Percentiles rank a stretch among this genome's conserved stretches.
Conservation (phyloP, 1,284 basidiomycete species). For the Ustilago crameri region DNA sequence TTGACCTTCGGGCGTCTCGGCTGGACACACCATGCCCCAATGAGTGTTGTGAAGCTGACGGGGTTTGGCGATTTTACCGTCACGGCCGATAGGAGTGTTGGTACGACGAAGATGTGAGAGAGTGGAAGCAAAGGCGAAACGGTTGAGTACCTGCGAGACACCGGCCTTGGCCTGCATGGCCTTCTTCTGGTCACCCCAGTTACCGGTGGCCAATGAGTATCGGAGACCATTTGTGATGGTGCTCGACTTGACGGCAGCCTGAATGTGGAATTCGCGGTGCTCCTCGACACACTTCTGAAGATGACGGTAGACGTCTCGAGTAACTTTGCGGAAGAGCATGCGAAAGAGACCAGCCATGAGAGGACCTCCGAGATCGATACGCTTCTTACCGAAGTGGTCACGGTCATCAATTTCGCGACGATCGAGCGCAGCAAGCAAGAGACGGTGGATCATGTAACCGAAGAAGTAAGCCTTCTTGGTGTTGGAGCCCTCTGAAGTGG, state of each 20-base stretch:
- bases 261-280: conserved; percentile 92
- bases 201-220: conserved; percentile 97
- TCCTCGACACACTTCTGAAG: conserved; percentile 95
- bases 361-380: conserved; percentile 94
- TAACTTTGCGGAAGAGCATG: conserved; percentile 96
- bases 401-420: conserved; percentile 96
- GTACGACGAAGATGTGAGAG: conserved; percentile 96
- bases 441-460: conserved; percentile 99
- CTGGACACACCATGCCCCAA: conserved; percentile 97
- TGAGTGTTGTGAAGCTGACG: conserved; percentile 99
- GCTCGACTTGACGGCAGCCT: conserved; percentile 88
- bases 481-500: conserved; percentile 93
- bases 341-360: conserved; percentile 94
- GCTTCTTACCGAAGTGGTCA: conserved; percentile 99
- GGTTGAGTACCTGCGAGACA: conserved; percentile 97
- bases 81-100: conserved; percentile 96
- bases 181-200: conserved; percentile 98
- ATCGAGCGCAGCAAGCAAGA: conserved; percentile 91
- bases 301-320: conserved; percentile 95
- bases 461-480: conserved; percentile 99
- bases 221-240: conserved; percentile 98
- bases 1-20: conserved; percentile 98
- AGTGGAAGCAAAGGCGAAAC: conserved; percentile 98
- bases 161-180: conserved; percentile 95
- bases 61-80: conserved; percentile 99